phyloP scores from a whole-genome alignment of 768 basidiomycete genomes.

The Trametes cinnabarina region DNA sequence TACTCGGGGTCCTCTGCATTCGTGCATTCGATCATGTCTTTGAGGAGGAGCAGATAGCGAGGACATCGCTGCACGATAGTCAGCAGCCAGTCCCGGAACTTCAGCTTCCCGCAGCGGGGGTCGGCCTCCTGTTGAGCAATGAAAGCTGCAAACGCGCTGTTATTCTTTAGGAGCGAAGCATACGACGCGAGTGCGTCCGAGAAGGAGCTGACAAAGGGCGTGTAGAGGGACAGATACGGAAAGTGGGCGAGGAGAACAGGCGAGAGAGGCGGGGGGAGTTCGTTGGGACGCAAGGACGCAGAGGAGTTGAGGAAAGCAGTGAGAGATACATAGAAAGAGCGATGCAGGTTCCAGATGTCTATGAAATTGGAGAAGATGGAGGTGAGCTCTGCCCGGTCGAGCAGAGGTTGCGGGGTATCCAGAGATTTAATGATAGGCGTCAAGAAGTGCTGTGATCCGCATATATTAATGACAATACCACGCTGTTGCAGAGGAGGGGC shows the following conservation, averaged over 20 bases:
- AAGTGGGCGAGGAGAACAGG: slow-evolving; percentile 75
- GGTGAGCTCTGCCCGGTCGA: slow-evolving; percentile 66
- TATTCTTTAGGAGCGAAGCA: slow-evolving; percentile 52
- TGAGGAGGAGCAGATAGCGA: slow-evolving; percentile 78
- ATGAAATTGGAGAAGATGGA: slow-evolving; percentile 85
- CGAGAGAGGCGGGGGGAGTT: slow-evolving; percentile 46
- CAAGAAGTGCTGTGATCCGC: slow-evolving; percentile 64
- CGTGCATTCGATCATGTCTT: slow-evolving; percentile 73
- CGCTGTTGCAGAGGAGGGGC: neutral
- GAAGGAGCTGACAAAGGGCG: slow-evolving; percentile 80
- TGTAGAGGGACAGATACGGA: slow-evolving; percentile 85
- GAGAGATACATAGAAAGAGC: slow-evolving; percentile 65
- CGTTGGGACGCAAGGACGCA: slow-evolving; percentile 16
- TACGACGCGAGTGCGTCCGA: slow-evolving; percentile 62
- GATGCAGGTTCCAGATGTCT: slow-evolving; percentile 89
- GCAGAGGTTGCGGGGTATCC: slow-evolving; percentile 64
- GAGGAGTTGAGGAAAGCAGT: slow-evolving; percentile 41
- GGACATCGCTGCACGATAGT: slow-evolving; percentile 88
- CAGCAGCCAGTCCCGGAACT: slow-evolving; percentile 80
- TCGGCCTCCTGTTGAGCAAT: slow-evolving; percentile 64
- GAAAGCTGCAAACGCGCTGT: slow-evolving; percentile 59
- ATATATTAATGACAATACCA: neutral
- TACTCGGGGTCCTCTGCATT: slow-evolving; percentile 66
- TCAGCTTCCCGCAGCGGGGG: slow-evolving; percentile 68
- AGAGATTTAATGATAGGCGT: slow-evolving; percentile 75